Evolutionary conservation across 2,329 filamentous ascomycete species (phyloP), one percentile per base, ranked within the genome.

Genomic region (Ascosphaera pollenicola): DNA sequence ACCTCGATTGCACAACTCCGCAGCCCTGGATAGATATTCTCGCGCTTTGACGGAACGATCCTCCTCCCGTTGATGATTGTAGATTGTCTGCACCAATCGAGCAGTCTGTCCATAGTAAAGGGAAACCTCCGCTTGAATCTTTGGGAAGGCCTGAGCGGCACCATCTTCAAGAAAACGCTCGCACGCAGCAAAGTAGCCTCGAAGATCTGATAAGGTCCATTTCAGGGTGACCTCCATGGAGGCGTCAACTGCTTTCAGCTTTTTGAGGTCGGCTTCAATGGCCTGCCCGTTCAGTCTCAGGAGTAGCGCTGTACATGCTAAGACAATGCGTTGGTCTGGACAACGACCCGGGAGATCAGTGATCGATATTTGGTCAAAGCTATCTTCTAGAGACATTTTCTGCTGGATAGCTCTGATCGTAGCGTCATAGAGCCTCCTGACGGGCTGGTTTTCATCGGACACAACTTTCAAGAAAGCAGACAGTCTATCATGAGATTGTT

Each of bases 401-500:
- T 36, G 24, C 45, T 39, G 43, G 34, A 40, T 44, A 5, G 47
- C 45, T 35, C 52, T 44, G 5, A 55, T 19, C 1, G 46, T 55
- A 10, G 59, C 57, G 35, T 60, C 51, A 21, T 59, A 50, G 11
- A 62, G 55, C 38, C 57, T 61, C 36, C 54, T 50, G 1, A 49
- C 48, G 2, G 58, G 58, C 35, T 61, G 53, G 37, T 61, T 48
- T 34, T 51, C 51, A 8, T 51, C 46, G 11, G 47, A 44, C 15
- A 54, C 46, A 1, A 42, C 47, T 2, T 26, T 37, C 13, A 46
- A 42, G 19, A 59, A 54, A 39, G 0, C 16, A 19, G 15, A 53
- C 47, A 24, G 51, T 40, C 28, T 46, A 6, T 38, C 44, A 8
- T 38, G 37, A 30, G 51, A 19, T 15, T 15, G 13, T 34, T 37